Conservation (phyloP, 176 grass and related monocot species). For the Eleusine coracana region DNA sequence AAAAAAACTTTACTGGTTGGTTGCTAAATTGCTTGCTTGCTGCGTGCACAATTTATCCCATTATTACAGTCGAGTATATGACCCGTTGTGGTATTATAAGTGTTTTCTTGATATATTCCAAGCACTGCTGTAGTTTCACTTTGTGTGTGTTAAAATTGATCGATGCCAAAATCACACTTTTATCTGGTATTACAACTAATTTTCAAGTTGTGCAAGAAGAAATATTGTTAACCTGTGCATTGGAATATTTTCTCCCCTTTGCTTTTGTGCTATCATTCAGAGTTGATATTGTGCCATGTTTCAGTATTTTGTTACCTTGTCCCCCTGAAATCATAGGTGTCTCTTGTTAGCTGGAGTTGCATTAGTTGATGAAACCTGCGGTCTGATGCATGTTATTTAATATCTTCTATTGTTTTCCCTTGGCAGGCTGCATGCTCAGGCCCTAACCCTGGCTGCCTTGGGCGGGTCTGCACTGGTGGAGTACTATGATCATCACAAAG, state of each 20-base stretch:
- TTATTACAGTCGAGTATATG: neutral
- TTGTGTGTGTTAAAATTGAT: too few relatives aligned
- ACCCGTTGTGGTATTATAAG: too few relatives aligned
- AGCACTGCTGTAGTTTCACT: too few relatives aligned
- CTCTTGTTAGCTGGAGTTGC: neutral
- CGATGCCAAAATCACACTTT: too few relatives aligned
- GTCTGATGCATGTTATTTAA: neutral
- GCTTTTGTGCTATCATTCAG: neutral
- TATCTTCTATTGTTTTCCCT: neutral
- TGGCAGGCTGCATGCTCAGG: conserved; percentile 88
- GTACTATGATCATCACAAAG: conserved; percentile 81
- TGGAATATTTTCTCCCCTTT: neutral
- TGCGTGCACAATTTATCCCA: neutral
- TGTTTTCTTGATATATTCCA: too few relatives aligned
- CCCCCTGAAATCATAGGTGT: neutral
- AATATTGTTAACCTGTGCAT: too few relatives aligned
- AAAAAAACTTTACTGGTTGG: neutral
- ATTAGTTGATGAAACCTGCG: neutral
- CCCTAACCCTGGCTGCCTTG: conserved; percentile 84
- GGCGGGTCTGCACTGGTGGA: conserved; percentile 77
- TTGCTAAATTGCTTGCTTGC: neutral
- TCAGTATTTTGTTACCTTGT: neutral
- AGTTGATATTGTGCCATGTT: neutral
- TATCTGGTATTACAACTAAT: too few relatives aligned
- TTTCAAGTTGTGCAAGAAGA: too few relatives aligned